Evolutionary conservation across 75 land plant genomes (phyloP).

Genomic region (Cupressus sempervirens): DNA sequence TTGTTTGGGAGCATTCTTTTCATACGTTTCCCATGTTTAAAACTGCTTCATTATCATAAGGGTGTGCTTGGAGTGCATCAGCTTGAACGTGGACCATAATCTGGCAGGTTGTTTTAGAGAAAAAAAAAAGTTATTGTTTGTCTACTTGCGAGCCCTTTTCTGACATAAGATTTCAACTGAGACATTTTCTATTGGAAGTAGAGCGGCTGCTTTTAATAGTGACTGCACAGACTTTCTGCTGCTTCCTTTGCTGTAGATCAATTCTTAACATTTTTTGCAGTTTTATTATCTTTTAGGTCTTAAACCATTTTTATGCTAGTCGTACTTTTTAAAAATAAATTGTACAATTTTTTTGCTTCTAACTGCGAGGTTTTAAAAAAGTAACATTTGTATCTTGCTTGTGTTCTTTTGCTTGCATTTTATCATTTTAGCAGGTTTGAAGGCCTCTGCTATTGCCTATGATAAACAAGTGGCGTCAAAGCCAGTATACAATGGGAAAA

Average conservation of each 20-base stretch:
- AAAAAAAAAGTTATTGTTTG: not conserved
- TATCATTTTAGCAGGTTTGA: not conserved
- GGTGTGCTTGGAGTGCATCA: not conserved
- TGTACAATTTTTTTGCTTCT: not conserved
- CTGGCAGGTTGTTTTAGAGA: not conserved
- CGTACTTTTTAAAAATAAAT: not conserved
- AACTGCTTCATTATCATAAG: not conserved
- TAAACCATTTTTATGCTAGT: not conserved
- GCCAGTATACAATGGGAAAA: slow-evolving; percentile 6
- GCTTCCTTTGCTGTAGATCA: not conserved
- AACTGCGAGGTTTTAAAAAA: not conserved
- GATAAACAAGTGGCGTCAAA: not conserved
- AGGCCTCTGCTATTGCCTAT: not conserved
- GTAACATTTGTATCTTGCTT: not conserved
- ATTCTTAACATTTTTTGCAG: not conserved
- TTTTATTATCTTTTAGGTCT: not conserved
- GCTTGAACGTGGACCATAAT: not conserved
- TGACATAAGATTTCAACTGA: not conserved
- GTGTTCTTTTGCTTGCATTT: slow-evolving; percentile 1
- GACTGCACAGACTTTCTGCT: not conserved
- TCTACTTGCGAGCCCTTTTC: not conserved
- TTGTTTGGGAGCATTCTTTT: not conserved
- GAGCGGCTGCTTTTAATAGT: not conserved
- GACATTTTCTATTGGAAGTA: not conserved
- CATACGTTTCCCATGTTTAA: not conserved